phyloP scores from a whole-genome alignment of 2,329 filamentous ascomycete species.

The Sarocladium oryzae region DNA sequence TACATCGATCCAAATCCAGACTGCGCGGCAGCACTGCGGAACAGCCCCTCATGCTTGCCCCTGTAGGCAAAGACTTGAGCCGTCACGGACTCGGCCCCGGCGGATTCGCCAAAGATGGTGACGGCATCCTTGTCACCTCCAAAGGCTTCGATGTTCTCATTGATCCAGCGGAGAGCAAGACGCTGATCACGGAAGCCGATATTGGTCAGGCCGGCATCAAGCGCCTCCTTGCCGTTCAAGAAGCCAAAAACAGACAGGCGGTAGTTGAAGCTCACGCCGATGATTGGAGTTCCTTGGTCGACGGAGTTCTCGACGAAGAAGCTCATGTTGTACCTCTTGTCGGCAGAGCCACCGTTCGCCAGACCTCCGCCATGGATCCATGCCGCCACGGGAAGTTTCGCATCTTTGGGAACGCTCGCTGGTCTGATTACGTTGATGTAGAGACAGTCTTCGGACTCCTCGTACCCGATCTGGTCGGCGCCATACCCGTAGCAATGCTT shows the following conservation, averaged over 20 bases:
- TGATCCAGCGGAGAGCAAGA: conserved; percentile 46
- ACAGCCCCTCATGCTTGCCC: conserved; percentile 49
- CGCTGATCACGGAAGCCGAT: conserved; percentile 48
- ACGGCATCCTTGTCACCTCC: conserved; percentile 46
- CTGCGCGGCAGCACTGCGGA: conserved; percentile 48
- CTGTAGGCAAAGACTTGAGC: conserved; percentile 47
- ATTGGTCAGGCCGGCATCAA: conserved; percentile 36
- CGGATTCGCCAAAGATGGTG: conserved; percentile 48
- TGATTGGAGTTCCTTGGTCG: conserved; percentile 27
- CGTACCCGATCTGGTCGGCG: conserved; percentile 14
- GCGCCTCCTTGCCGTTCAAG: conserved; percentile 36
- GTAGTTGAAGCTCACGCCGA: conserved; percentile 39
- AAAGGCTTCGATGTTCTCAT: conserved; percentile 44
- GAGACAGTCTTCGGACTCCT: conserved; percentile 25
- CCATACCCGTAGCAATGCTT: conserved; percentile 42
- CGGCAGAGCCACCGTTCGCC: conserved; percentile 20
- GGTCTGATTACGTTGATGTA: conserved; percentile 35
- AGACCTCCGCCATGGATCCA: conserved; percentile 36
- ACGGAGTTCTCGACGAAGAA: conserved; percentile 30
- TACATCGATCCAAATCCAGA: conserved; percentile 24
- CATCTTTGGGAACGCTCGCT: conserved; percentile 22
- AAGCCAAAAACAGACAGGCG: conserved; percentile 31
- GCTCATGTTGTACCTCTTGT: conserved; percentile 16
- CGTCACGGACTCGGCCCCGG: conserved; percentile 35
- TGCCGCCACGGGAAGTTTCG: conserved; percentile 31